Evolutionary conservation across 495 filamentous ascomycete species (phyloP).

Genomic region (Lichina pygmaea): DNA sequence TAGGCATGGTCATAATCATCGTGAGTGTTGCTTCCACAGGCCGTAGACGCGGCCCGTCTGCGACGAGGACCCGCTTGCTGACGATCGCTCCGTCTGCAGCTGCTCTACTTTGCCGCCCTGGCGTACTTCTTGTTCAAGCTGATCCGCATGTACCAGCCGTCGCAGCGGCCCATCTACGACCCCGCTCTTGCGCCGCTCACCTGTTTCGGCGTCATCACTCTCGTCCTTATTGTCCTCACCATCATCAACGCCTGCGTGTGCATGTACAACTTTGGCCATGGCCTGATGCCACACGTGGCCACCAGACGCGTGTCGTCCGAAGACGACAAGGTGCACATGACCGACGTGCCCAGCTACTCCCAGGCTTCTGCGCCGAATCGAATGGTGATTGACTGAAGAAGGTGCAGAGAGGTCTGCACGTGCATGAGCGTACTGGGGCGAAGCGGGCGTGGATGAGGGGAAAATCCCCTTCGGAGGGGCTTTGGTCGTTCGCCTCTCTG

Average conservation of each 20-base stretch:
- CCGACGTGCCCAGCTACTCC: constrained; percentile 33
- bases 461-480: too few species aligned
- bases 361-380: constrained; percentile 30
- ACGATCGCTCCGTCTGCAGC: constrained; percentile 9
- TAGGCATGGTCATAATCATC: constrained; percentile 53
- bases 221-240: constrained; percentile 64
- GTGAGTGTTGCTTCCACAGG: constrained; percentile 13
- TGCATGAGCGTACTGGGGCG: too few species aligned
- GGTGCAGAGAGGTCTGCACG: too few species aligned
- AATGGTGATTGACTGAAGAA: constrained; percentile 66
- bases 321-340: constrained; percentile 43
- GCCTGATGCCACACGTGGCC: constrained; percentile 66
- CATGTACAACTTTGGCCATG: constrained; percentile 71
- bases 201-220: constrained; percentile 78
- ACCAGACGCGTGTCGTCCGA: constrained; percentile 29
- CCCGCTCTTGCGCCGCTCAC: constrained; percentile 61
- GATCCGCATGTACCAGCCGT: constrained; percentile 62
- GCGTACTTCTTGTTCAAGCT: constrained; percentile 98
- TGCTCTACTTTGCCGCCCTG: constrained; percentile 69
- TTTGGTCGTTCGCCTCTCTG: too few species aligned
- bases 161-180: constrained; percentile 26
- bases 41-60: neutral
- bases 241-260: constrained; percentile 74
- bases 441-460: too few species aligned
- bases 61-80: neutral